Conservation (phyloP, 768 basidiomycete genomes). For the Suillus subaureus region DNA sequence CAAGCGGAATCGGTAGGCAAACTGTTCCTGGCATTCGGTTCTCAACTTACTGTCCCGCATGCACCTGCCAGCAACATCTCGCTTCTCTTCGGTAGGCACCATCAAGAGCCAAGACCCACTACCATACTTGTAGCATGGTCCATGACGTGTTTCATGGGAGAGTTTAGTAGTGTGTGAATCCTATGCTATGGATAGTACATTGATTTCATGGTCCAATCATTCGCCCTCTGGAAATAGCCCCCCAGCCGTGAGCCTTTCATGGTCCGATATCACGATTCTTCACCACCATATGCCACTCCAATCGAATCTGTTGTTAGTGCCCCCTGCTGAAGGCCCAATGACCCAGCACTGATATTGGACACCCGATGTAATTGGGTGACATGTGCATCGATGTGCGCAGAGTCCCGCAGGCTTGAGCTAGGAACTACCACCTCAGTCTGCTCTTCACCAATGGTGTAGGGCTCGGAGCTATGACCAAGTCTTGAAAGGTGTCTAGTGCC, state of each 20-base stretch:
- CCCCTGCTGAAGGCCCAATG: slow-evolving; percentile 18
- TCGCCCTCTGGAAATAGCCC: background rate
- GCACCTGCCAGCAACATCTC: slow-evolving; percentile 55
- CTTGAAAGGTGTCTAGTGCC: slow-evolving; percentile 21
- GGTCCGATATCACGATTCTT: slow-evolving; percentile 16
- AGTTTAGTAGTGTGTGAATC: background rate
- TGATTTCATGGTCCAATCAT: background rate
- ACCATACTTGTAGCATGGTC: background rate
- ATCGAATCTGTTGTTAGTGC: slow-evolving; percentile 17
- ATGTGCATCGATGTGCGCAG: background rate
- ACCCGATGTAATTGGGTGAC: slow-evolving; percentile 24
- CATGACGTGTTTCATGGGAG: background rate
- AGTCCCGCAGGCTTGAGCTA: background rate
- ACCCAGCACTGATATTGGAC: slow-evolving; percentile 32
- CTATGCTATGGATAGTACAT: background rate
- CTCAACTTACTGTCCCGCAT: background rate
- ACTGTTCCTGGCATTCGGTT: background rate
- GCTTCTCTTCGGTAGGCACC: slow-evolving; percentile 49
- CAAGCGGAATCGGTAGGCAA: slow-evolving; percentile 65
- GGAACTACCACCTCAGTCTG: slow-evolving; percentile 2
- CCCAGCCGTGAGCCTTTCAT: background rate
- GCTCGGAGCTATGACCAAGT: slow-evolving; percentile 18
- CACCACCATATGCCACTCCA: slow-evolving; percentile 32
- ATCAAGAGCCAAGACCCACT: background rate
- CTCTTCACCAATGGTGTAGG: slow-evolving; percentile 16